Conservation (phyloP, 208 protist genomes). For the Tritrichomonas musculus region DNA sequence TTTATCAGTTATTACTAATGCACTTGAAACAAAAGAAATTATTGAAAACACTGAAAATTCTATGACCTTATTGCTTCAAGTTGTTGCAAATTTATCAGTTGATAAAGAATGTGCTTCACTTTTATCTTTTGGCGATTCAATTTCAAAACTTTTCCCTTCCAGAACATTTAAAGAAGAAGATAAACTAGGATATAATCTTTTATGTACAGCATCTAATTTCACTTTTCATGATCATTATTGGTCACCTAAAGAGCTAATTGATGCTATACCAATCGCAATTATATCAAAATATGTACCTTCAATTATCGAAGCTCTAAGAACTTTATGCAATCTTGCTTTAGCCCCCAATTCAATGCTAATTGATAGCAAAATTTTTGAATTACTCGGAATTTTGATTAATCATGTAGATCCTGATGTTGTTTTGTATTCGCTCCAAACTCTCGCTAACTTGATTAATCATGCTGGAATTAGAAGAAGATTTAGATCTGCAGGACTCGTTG, state of each 20-base stretch:
- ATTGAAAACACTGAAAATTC: background rate
- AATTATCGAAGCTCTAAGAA: background rate
- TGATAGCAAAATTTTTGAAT: background rate
- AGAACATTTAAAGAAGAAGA: background rate
- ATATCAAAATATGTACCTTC: background rate
- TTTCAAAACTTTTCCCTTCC: background rate
- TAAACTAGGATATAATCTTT: background rate
- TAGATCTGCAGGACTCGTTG: background rate
- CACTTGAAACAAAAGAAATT: background rate
- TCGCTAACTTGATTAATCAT: background rate
- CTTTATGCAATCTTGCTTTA: background rate
- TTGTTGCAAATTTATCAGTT: constrained; percentile 21
- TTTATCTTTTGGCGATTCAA: background rate
- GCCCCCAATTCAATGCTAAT: background rate
- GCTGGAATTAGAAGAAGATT: constrained; percentile 16
- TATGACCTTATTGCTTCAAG: background rate
- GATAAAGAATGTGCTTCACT: background rate
- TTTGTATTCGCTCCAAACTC: background rate
- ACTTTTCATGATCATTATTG: constrained; percentile 16
- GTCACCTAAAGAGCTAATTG: background rate
- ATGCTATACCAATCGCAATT: background rate
- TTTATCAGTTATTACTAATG: background rate
- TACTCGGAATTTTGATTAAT: background rate
- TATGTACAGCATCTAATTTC: background rate
- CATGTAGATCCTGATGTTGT: background rate